Evolutionary conservation across 2,329 filamentous ascomycete species (phyloP), one percentile per base, ranked within the genome.

Genomic region (Hypoxylon sp.): DNA sequence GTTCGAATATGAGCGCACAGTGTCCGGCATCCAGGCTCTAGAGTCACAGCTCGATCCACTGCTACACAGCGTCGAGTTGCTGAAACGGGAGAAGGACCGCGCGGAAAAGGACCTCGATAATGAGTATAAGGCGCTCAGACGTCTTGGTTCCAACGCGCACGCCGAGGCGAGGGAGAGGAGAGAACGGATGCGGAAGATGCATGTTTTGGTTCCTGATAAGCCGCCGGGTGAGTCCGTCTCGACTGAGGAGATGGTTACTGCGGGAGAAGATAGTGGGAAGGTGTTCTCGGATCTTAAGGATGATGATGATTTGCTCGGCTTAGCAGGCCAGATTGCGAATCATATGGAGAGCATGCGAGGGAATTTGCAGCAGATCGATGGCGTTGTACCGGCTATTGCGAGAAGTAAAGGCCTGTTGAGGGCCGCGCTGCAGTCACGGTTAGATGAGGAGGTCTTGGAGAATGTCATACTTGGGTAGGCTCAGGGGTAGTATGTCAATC

Each of bases 1-100:
- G 63, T 81, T 90, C 35, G 79, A 88, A 62, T 86, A 86, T 57
- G 86, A 90, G 65, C 80, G 77, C 60, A 79, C 86, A 9, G 72
- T 87, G 6, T 80, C 85, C 61, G 79, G 78, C n/a, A 82, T 82
- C 55, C 71, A 75, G 48, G 69, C 69, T 6, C 68, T 87, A 17
- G 81, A 88, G 64, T 73, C 72, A 51, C 78, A 80, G 69, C 78
- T 90, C 4, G 84, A 82, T 11, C 83, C 86, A 1, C 73, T 81
- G 13, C 70, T 85, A 30, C 86, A 90, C 68, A 78, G 82, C 3
- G 80, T 88, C 16, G 78, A 81, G 57, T 70, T 90, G 34, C 73
- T 90, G 21, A 72, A 72, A 44, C 72, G 75, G 19, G 86, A 88
- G 67, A 79, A 81, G 59, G 76, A 75, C 52, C 76, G 75, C 59